phyloP scores from a whole-genome alignment of 2,329 filamentous ascomycete species.

The Macroventuria anomochaeta region DNA sequence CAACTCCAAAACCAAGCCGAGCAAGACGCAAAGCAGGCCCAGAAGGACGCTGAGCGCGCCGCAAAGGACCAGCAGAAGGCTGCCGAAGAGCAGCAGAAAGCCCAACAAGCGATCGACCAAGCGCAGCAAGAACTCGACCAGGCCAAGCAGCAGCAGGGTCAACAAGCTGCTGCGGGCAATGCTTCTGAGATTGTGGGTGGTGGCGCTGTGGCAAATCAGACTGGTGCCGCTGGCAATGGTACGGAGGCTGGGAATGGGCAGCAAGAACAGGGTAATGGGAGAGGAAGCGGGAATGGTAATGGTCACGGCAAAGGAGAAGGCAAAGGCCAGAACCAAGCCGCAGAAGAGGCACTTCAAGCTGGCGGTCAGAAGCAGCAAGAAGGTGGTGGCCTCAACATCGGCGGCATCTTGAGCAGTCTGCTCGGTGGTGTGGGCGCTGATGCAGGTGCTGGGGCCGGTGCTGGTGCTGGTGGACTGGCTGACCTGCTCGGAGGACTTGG shows the following conservation, averaged over 20 bases:
- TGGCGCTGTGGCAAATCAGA: constrained; percentile 9
- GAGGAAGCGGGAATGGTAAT: too few relatives aligned
- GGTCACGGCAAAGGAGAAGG: constrained; percentile 10
- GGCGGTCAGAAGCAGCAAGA: constrained; percentile 14
- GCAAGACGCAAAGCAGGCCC: constrained; percentile 14
- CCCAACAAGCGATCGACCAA: constrained; percentile 7
- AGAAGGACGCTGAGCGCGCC: constrained; percentile 9
- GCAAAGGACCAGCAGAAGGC: constrained; percentile 14
- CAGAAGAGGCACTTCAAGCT: constrained; percentile 5
- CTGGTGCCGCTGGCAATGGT: constrained; percentile 5
- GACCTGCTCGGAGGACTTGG: not conserved
- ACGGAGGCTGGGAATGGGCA: constrained; percentile 2
- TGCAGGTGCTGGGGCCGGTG: constrained; percentile 11
- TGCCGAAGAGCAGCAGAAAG: constrained; percentile 8
- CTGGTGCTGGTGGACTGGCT: constrained; percentile 3
- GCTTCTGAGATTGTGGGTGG: constrained; percentile 8
- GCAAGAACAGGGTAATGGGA: constrained; percentile 6
- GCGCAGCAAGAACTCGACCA: constrained; percentile 7
- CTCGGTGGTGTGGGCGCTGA: constrained; percentile 15
- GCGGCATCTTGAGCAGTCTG: constrained; percentile 10
- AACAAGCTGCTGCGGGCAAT: constrained; percentile 9
- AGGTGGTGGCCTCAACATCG: constrained; percentile 1
- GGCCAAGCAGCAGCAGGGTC: constrained; percentile 5
- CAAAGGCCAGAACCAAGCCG: constrained; percentile 1
- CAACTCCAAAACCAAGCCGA: constrained; percentile 10